These are phyloP conservation scores for Neofusicoccum parvum DNA, from an alignment of 2,329 filamentous ascomycete species.

Conservation along the genomic window DNA sequence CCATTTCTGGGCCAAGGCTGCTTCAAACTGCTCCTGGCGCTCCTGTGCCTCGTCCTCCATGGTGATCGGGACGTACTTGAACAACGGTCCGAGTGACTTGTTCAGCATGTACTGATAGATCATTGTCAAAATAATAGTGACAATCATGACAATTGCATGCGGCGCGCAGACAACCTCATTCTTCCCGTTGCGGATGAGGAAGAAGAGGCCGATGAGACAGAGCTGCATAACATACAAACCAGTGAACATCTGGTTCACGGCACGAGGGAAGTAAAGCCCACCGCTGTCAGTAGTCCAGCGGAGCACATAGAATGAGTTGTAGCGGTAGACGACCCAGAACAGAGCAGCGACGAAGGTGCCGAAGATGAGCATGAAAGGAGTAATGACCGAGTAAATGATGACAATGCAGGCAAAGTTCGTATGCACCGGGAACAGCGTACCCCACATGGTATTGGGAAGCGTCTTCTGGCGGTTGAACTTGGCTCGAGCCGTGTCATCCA, in stretches of 20 bases:
- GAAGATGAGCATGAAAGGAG: constrained; percentile 89
- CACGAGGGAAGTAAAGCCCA: constrained; percentile 85
- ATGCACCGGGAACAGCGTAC: constrained; percentile 91
- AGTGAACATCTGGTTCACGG: constrained; percentile 93
- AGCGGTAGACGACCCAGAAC: constrained; percentile 94
- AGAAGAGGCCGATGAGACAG: constrained; percentile 85
- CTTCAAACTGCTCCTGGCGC: constrained; percentile 86
- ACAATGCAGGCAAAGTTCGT: constrained; percentile 95
- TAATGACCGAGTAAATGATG: constrained; percentile 83
- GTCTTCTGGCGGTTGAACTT: constrained; percentile 87
- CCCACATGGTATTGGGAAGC: constrained; percentile 81
- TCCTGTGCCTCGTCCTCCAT: constrained; percentile 92
- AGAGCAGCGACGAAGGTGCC: constrained; percentile 89
- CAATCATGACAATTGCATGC: constrained; percentile 84
- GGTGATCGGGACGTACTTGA: constrained; percentile 89
- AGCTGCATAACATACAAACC: constrained; percentile 95
- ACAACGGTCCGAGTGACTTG: constrained; percentile 78
- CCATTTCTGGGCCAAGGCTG: constrained; percentile 59
- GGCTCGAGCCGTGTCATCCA: constrained; percentile 78
- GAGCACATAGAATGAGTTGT: constrained; percentile 93
- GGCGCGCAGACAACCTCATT: constrained; percentile 63
- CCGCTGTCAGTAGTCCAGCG: constrained; percentile 90
- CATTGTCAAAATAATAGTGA: constrained; percentile 69
- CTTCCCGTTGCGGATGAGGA: constrained; percentile 66
- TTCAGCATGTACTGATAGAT: constrained; percentile 83